Base-by-base conservation (phyloP, 768 basidiomycete genomes). In the Lentinula aciculospora region DNA sequence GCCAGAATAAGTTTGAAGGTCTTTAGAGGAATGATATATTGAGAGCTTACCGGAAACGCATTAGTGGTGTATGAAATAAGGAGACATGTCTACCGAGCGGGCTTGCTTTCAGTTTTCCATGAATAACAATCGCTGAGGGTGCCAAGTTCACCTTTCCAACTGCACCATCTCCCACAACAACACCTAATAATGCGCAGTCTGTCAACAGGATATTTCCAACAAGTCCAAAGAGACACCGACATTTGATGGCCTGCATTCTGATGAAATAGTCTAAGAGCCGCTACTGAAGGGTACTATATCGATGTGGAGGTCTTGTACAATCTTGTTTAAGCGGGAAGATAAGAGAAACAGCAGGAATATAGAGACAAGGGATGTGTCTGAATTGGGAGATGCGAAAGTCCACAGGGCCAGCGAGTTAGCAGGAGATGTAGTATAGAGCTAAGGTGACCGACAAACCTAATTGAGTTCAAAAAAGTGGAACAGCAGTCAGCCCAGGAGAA, bases 61-160 rank as follows among this genome's bases (percentile, higher is more conserved):
- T 96, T 95, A 63, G 97, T 99, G 64, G 97, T 99, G 78, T 99
- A 99, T 53, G 96, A 98, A 70, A 99, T 99, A 67, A 99, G 83
- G 60, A 99, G 85, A 74, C 97, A 99, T 56, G 97, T 98, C 97
- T 98, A 67, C 23, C 29, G 28, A 31, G 44, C 9, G 47, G 31
- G 13, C 17, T 56, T 23, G 25, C 25, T 32, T 23, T 57, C 46
- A 57, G 56, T 44, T 32, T 48, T 37, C 17, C 29, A 36, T 15
- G 29, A n/a, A 40, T 2, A 40, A 19, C 9, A 9, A 56, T 31
- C n/a, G 29, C 28, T 7, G 19, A 46, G 51, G 36, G 39, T 37
- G 50, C 44, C 48, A 55, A 45, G 73, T 83, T 67, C 65, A 86
- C 94, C 90, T 97, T 98, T 71, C 95, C 95, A 65, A 97, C 95